Conservation (phyloP, 2,329 filamentous ascomycete species). For the Cordyceps fumosorosea region DNA sequence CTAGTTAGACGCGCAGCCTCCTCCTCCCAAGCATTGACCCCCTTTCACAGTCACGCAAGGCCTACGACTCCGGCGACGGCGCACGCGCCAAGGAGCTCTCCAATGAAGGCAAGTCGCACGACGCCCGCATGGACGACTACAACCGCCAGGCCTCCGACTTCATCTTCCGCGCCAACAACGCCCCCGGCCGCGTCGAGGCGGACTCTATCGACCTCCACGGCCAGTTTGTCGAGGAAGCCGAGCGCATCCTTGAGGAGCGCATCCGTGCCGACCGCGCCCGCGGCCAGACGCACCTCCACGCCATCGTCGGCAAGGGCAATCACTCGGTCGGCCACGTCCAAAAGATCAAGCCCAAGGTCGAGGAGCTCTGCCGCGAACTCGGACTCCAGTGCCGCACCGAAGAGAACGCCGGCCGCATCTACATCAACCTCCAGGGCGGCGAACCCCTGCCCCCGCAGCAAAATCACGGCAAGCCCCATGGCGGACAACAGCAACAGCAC, state of each 20-base stretch:
- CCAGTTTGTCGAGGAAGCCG: constrained; percentile 89
- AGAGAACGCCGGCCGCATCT: constrained; percentile 83
- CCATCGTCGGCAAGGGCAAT: constrained; percentile 94
- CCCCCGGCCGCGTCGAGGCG: constrained; percentile 60
- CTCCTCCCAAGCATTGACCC: not conserved
- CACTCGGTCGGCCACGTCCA: constrained; percentile 77
- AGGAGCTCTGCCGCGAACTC: constrained; percentile 76
- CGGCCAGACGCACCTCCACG: constrained; percentile 79
- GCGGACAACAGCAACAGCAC: constrained; percentile 29
- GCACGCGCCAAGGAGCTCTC: constrained; percentile 76
- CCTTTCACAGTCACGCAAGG: constrained; percentile 58
- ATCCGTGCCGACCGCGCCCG: constrained; percentile 69
- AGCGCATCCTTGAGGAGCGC: constrained; percentile 79
- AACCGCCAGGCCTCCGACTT: constrained; percentile 88
- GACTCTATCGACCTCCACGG: constrained; percentile 95
- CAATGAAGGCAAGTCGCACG: constrained; percentile 79
- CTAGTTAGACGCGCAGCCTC: not conserved
- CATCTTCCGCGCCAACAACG: constrained; percentile 95
- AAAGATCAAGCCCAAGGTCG: constrained; percentile 92
- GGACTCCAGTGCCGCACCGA: constrained; percentile 80
- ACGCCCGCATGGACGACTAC: constrained; percentile 75
- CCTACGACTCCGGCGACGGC: constrained; percentile 78
- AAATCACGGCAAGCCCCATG: constrained; percentile 30
- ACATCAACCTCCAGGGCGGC: constrained; percentile 75
- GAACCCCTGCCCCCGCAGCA: constrained; percentile 44